Conservation (phyloP, 176 grass and related monocot genomes). For the Phoenix dactylifera region DNA sequence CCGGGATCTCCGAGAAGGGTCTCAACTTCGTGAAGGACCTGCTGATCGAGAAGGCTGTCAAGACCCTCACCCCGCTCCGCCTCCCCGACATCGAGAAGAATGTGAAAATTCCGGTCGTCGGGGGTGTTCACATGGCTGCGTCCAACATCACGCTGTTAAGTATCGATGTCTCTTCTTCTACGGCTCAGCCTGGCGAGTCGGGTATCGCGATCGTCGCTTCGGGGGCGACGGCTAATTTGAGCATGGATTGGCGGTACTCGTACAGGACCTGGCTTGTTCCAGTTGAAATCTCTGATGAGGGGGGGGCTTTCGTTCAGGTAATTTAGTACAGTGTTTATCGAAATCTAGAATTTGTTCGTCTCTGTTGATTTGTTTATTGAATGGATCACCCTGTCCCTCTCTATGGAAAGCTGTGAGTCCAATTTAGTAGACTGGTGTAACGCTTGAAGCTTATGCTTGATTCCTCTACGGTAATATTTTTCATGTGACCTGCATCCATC, state of each 20-base stretch:
- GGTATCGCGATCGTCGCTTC: conserved; percentile 56
- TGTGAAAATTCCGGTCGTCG: conserved; percentile 51
- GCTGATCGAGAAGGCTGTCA: conserved; percentile 51
- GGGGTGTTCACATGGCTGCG: conserved; percentile 34
- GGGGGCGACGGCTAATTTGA: conserved; percentile 53
- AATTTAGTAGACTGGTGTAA: no score
- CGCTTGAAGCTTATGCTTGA: no score
- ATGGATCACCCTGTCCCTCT: no score
- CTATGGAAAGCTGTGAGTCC: no score
- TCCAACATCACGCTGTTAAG: conserved; percentile 62
- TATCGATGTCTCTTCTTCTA: conserved; percentile 61
- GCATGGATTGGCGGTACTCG: conserved; percentile 68
- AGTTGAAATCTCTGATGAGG: conserved; percentile 48
- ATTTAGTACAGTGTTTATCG: background rate
- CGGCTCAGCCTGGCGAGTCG: conserved; percentile 27
- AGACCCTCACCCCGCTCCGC: conserved; percentile 52
- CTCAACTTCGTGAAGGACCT: conserved; percentile 64
- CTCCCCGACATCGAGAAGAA: conserved; percentile 61
- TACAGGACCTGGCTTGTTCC: conserved; percentile 54
- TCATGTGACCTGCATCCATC: no score
- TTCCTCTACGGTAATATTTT: no score
- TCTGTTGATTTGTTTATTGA: no score
- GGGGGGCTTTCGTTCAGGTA: conserved; percentile 65
- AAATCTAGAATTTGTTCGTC: no score
- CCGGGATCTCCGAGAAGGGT: conserved; percentile 46